phyloP scores from a whole-genome alignment of 768 basidiomycete genomes.

The Tephrocybe sp. region DNA sequence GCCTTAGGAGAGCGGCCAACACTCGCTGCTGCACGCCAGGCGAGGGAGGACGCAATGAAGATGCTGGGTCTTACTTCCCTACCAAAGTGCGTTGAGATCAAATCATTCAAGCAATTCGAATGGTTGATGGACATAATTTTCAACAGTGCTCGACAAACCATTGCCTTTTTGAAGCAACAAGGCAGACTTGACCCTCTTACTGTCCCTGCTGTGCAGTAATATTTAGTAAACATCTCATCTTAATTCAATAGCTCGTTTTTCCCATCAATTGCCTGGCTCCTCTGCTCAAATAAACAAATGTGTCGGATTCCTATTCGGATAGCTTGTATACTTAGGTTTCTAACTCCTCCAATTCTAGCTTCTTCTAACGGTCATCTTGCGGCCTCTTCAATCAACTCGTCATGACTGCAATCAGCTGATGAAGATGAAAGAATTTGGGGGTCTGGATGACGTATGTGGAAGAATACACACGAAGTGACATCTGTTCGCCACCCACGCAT shows the following conservation, averaged over 20 bases:
- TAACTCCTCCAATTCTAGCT: not conserved
- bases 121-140: not conserved
- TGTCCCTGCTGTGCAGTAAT: slow-evolving; percentile 9
- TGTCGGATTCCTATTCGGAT: not conserved
- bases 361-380: not conserved
- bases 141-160: slow-evolving; percentile 15
- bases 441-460: not conserved
- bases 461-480: not conserved
- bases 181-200: not conserved
- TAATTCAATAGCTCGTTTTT: too few relatives aligned
- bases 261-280: too few relatives aligned
- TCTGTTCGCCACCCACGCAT: not conserved
- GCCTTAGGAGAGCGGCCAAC: slow-evolving; percentile 2
- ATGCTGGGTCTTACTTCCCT: slow-evolving; percentile 21
- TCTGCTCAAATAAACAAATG: too few relatives aligned
- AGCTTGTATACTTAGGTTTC: not conserved
- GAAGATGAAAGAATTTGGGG: not conserved
- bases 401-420: not conserved
- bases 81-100: slow-evolving; percentile 13
- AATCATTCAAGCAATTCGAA: not conserved
- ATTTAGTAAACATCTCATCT: not conserved
- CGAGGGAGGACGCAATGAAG: slow-evolving; percentile 23
- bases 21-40: slow-evolving; percentile 18
- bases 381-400: not conserved
- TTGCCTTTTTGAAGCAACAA: slow-evolving; percentile 14